Conservation (phyloP, 164 flowering plant genomes). For the Piper betle region DNA sequence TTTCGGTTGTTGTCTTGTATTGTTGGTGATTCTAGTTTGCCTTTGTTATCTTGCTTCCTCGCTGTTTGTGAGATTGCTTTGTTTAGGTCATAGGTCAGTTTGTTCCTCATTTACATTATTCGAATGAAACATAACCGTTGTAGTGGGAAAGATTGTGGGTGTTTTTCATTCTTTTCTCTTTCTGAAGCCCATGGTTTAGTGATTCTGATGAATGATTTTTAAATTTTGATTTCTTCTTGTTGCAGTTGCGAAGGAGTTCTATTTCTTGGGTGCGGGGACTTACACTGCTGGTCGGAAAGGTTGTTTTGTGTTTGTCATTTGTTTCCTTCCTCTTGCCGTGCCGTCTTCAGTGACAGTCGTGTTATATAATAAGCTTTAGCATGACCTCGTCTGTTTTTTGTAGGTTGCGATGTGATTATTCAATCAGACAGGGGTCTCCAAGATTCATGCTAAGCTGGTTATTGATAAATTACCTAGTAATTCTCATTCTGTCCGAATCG, state of each 20-base stretch:
- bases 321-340: background rate
- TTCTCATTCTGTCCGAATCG: constrained; percentile 32
- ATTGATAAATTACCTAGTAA: constrained; percentile 40
- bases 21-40: too few relatives aligned
- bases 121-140: too few relatives aligned
- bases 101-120: too few relatives aligned
- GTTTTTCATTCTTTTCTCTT: background rate
- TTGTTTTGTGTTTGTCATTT: constrained; percentile 6
- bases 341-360: background rate
- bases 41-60: too few relatives aligned
- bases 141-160: too few relatives aligned
- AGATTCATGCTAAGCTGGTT: constrained; percentile 71
- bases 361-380: background rate
- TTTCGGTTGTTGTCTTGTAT: too few relatives aligned
- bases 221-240: constrained; percentile 3
- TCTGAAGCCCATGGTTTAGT: background rate
- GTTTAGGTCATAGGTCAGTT: too few relatives aligned
- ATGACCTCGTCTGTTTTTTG: constrained; percentile 5
- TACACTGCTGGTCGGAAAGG: constrained; percentile 88
- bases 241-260: constrained; percentile 64
- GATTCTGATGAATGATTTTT: background rate
- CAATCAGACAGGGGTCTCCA: constrained; percentile 80
- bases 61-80: too few relatives aligned
- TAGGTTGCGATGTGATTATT: constrained; percentile 75
- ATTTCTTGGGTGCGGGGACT: constrained; percentile 42